These are phyloP conservation scores for Endoconidiophora polonica DNA, from an alignment of 2,329 filamentous ascomycete species.

Conservation along the genomic window DNA sequence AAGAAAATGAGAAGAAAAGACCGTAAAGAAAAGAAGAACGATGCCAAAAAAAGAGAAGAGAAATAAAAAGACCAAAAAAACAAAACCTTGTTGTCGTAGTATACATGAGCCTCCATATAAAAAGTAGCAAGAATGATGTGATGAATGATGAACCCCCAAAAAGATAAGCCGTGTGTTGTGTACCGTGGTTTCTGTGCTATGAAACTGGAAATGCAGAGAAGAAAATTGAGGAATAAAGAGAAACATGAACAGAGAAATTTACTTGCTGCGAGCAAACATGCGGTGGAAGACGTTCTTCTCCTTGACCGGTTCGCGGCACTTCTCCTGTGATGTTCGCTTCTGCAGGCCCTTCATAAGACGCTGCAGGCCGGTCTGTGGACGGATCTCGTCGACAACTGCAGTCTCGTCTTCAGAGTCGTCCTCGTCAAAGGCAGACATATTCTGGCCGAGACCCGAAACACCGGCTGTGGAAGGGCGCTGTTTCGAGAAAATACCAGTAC, in stretches of 20 bases:
- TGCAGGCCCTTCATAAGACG: slow-evolving; percentile 11
- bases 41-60: slow-evolving; percentile 7
- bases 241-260: slow-evolving; percentile 1
- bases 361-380: slow-evolving; percentile 5
- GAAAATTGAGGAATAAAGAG: slow-evolving; percentile 1
- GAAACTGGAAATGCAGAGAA: slow-evolving; percentile 1
- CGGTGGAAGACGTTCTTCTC: slow-evolving; percentile 14
- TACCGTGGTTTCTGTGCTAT: background rate
- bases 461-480: background rate
- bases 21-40: slow-evolving; percentile 3
- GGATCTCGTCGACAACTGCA: background rate
- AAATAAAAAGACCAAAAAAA: background rate
- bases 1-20: slow-evolving; percentile 1
- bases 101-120: slow-evolving; percentile 4
- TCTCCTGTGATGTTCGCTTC: slow-evolving; percentile 11
- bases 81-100: slow-evolving; percentile 6
- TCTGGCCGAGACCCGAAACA: slow-evolving; percentile 1
- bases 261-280: slow-evolving; percentile 14
- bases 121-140: background rate
- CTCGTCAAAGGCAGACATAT: slow-evolving; percentile 10
- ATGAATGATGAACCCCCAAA: slow-evolving; percentile 1
- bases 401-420: slow-evolving; percentile 9
- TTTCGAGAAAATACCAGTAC: background rate
- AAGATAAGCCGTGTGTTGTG: background rate
- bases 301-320: slow-evolving; percentile 7